Evolutionary conservation across 495 filamentous ascomycete genomes (phyloP), one percentile per base, ranked within the genome.

Genomic region (Aspergillus funiculosus): DNA sequence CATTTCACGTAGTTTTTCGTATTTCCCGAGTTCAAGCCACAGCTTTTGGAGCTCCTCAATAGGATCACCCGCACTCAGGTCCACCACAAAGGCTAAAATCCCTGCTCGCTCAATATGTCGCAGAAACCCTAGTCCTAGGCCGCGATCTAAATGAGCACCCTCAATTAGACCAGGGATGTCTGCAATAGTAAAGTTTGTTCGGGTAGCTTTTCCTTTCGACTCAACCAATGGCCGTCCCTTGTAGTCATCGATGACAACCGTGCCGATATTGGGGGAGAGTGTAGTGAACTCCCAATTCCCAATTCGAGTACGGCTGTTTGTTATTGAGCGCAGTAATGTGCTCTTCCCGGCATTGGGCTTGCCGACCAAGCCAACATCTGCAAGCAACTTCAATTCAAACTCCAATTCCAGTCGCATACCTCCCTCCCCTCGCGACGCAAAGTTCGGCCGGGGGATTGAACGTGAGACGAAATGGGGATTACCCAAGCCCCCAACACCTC

Each of bases 201-300:
- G 73, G 24, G 48, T 69, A 27, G 26, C 58, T 43, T 63, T 63
- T 22, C 58, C 56, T 25, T 59, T 57, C 37, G 56, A 63, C 52
- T 58, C 72, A 32, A 78, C 56, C 19, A 71, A 63, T 1, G 83
- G 75, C 1, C 87, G 75, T 3, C 92, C 88, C 39, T 76, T 80
- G 61, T 86, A 72, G 50, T 91, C 73, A 55, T 96, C 92, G 21
- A 97, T 73, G 5, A 96, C 83, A 10, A 97, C 87, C 1, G 94
- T 98, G 27, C 92, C 92, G 46, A 98, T 90, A 56, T 89, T 95
- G 0, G 92, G 92, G 30, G 86, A 82, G 5, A 98, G 73, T 0
- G 92, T 98, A 4, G 92, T 98, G 58, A 98, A 98, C 14, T 88
- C 92, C 92, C 92, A 98, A 57, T 87, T 79, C 17, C 92, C 92